Conservation (phyloP, 2,329 filamentous ascomycete species). For the Arthrinium puccinioides region DNA sequence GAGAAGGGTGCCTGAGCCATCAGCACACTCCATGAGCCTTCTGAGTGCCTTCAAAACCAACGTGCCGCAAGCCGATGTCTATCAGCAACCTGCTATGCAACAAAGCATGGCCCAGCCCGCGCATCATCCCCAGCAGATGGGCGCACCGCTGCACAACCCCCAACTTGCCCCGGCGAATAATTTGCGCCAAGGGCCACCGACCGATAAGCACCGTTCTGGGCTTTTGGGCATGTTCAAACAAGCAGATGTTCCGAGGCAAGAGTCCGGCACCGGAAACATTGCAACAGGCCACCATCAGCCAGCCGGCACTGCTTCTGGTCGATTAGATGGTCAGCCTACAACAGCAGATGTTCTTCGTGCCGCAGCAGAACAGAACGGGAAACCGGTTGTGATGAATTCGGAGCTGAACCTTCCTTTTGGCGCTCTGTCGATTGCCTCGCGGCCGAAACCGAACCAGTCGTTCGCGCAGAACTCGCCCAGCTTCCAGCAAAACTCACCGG, state of each 20-base stretch:
- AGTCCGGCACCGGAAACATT: constrained; percentile 6
- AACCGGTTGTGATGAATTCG: constrained; percentile 25
- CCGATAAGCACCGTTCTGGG: constrained; percentile 37
- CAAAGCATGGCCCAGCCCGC: background rate
- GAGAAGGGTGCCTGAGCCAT: constrained; percentile 12
- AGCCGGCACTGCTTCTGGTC: background rate
- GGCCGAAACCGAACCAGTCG: constrained; percentile 18
- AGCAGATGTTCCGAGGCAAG: constrained; percentile 14
- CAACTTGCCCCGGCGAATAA: background rate
- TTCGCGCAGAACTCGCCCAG: constrained; percentile 6
- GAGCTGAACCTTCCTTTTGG: constrained; percentile 31
- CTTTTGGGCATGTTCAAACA: constrained; percentile 50
- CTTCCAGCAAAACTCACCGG: background rate
- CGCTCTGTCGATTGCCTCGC: constrained; percentile 29
- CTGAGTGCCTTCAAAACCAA: constrained; percentile 34
- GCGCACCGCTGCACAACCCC: constrained; percentile 1
- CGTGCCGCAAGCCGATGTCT: constrained; percentile 8
- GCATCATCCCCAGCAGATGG: constrained; percentile 4
- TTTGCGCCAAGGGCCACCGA: constrained; percentile 11
- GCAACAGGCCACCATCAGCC: background rate
- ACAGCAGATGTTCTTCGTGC: too few species aligned
- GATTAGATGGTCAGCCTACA: too few species aligned
- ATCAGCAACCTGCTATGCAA: background rate
- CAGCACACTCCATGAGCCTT: constrained; percentile 22
- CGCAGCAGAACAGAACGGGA: constrained; percentile 21